phyloP scores from a whole-genome alignment of 768 basidiomycete genomes.

The Kwoniella sp. region DNA sequence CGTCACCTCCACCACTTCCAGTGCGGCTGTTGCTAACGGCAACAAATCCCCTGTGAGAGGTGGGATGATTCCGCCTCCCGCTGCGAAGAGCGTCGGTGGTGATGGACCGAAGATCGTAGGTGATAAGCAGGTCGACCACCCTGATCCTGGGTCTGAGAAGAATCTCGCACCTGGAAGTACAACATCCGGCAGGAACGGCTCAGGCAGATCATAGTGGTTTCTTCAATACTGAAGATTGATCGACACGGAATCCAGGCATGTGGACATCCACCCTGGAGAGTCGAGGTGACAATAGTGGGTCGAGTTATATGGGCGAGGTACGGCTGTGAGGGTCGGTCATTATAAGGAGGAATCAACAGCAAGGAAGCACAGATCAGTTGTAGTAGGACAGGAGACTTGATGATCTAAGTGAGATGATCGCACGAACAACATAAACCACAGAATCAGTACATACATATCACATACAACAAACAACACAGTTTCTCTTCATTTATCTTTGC shows the following conservation, averaged over 20 bases:
- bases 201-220: background rate
- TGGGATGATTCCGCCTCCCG: slow-evolving; percentile 15
- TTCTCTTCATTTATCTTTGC: background rate
- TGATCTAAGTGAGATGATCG: no score
- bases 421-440: no score
- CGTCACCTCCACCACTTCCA: background rate
- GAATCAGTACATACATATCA: background rate
- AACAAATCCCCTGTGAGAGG: slow-evolving; percentile 5
- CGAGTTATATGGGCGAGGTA: no score
- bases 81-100: slow-evolving; percentile 19
- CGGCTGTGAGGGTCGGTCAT: no score
- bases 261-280: no score
- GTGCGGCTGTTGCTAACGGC: background rate
- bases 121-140: slow-evolving; percentile 12
- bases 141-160: slow-evolving; percentile 31
- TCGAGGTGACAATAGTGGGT: no score
- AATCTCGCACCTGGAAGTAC: background rate
- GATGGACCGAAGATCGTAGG: slow-evolving; percentile 20
- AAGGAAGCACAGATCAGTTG: no score
- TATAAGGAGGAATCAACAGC: no score
- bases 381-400: no score
- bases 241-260: no score
- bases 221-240: no score
- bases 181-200: background rate
- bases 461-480: background rate